Base-by-base conservation (phyloP, 192 early-diverging fungal genomes). In the Gorgonomyces haynaldii region DNA sequence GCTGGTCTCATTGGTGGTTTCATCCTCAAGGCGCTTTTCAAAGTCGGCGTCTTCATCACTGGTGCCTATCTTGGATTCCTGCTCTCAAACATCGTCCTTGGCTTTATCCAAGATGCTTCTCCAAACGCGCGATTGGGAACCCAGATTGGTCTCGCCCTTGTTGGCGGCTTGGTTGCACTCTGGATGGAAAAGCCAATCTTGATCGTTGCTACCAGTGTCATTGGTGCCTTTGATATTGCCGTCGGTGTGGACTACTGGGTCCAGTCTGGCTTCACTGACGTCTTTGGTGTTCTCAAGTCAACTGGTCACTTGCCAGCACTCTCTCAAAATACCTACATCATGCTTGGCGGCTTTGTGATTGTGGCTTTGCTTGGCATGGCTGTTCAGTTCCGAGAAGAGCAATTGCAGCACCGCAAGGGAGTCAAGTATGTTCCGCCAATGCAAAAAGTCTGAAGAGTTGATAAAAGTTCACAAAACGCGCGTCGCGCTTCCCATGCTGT, bases 181-280 rank as follows among this genome's bases (percentile, higher is more conserved):
- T 82, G 75, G 39, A 42, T 75, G 46, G 75, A 83, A 58, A 72
- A 70, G 4, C 60, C 61, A 7, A 66, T 85, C 21, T 60, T 89
- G 35, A 79, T 87, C 19, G 52, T 87, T 27, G 74, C 70, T 17
- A 86, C 89, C 5, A 58, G 81, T 13, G 69, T 88, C 22, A 77
- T 82, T 50, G 89, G 89, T 20, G 70, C 89, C 4, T 89, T 83
- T 61, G 73, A 73, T 37, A 70, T 88, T 60, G 74, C 83, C 53
- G 46, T 80, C 17, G 89, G 89, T 37, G 72, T 89, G 29, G 89
- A 92, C 62, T 70, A 81, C 50, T 92, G 85, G 65, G 70, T 72
- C n/a, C 57, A 75, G 10, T 81, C 84, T 9, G 88, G 88, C 3
- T 82, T 87, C 59, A 83, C 84, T 9, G 88, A 85, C 3, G 81